Evolutionary conservation across 169 alveolate species (phyloP).

Genomic region (Plasmodium cynomolgi): DNA sequence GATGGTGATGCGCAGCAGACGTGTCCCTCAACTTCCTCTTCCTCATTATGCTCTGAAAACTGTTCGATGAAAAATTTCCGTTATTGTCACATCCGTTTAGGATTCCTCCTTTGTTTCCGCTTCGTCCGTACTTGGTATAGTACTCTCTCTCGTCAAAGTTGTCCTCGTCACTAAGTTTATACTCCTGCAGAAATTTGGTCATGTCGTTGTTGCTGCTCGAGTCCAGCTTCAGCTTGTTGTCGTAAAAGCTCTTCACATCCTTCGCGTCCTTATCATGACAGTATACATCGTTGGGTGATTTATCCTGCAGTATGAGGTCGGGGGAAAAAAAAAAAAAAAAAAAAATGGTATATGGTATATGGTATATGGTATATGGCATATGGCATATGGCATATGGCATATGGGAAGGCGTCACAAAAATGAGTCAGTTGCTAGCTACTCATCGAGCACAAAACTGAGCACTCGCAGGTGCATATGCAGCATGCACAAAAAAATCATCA

Average conservation of each 20-base stretch:
- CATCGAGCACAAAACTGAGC: neutral
- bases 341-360: too few species aligned
- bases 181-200: slow-evolving; percentile 8
- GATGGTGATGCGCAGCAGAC: neutral
- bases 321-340: neutral
- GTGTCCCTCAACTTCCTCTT: slow-evolving; percentile 12
- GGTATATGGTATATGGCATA: too few species aligned
- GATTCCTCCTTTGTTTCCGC: neutral
- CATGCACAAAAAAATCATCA: neutral
- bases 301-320: slow-evolving; percentile 2
- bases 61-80: slow-evolving; percentile 14
- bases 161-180: slow-evolving; percentile 15
- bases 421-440: neutral
- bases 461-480: neutral
- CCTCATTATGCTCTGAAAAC: slow-evolving; percentile 21
- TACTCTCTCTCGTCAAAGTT: slow-evolving; percentile 28
- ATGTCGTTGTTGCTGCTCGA: slow-evolving; percentile 13
- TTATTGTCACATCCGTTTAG: slow-evolving; percentile 11
- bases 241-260: slow-evolving; percentile 31
- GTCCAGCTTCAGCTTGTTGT: slow-evolving; percentile 20
- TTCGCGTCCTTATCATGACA: neutral
- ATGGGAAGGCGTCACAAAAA: neutral
- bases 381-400: too few species aligned
- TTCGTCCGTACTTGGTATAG: slow-evolving; percentile 27
- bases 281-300: neutral